Base-by-base conservation (phyloP, 441 rosid genomes). In the Jatropha podagrica region DNA sequence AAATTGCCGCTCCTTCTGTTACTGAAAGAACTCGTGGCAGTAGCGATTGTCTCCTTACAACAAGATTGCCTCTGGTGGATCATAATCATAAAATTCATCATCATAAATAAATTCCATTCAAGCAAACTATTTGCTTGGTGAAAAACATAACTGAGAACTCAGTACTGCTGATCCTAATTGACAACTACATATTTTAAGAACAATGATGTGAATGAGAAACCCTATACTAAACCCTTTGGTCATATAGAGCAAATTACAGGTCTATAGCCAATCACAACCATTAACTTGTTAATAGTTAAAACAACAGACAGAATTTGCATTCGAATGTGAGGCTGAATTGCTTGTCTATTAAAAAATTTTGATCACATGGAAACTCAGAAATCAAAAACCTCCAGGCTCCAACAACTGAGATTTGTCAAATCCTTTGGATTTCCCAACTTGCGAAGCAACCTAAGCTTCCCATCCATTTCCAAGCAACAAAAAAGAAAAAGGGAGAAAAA, bases 1-100 rank as follows among this genome's bases (percentile, higher is more conserved):
- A 94, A 81, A 85, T 90, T 0, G 93, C 92, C 59, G 97, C 97
- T 51, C 94, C 98, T 83, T 91, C 92, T 38, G 95, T 78, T 26
- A 94, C 97, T 0, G 97, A 91, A 80, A 92, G 93, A 69, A 92
- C 90, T 75, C 97, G 85, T 23, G 98, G 99, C 69, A 96, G 89
- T 70, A 91, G 84, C 26, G 98, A 81, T 79, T 92, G 97, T 81
- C 98, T 90, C 82, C 66, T 82, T 65, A 96, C 96, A 1, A 91
- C 86, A 67, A 96, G 96, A 82, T 89, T 90, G 18, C 98, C 99
- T 81, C 99, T 96, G 84, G 68, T 4, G 71, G 26, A 81, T 20
- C 69, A 74, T 10, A 49, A 4, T 13, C 61, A 71, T 0, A 73
- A 54, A 38, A 32, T 46, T 73, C 61, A 73, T 14, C 37, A 52